Evolutionary conservation across 73 alveolate species (phyloP).

Genomic region (Paramecium biaurelia): DNA sequence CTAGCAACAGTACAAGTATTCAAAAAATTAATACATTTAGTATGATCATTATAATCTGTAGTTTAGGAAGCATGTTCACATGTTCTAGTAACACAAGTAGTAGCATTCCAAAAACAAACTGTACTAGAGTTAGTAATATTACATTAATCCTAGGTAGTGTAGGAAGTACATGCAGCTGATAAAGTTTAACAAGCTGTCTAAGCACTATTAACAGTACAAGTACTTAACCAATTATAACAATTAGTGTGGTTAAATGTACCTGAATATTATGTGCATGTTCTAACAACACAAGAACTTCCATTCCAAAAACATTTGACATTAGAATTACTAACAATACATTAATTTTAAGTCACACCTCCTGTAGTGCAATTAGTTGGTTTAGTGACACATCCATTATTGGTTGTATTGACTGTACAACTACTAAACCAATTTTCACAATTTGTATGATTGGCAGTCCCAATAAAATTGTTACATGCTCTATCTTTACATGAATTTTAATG

Average conservation of each 20-base stretch:
- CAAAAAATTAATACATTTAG: background rate
- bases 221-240: background rate
- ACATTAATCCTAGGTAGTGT: background rate
- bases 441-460: constrained; percentile 8
- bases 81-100: constrained; percentile 1
- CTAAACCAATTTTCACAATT: constrained; percentile 19
- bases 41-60: background rate
- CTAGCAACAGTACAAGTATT: constrained; percentile 27
- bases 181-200: background rate
- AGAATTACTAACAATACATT: background rate
- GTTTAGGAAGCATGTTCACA: constrained; percentile 34
- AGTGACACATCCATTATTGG: background rate
- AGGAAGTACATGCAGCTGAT: background rate
- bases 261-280: background rate
- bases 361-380: constrained; percentile 42
- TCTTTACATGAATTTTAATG: background rate
- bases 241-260: constrained; percentile 25
- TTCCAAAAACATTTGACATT: background rate
- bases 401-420: constrained; percentile 1
- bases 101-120: constrained; percentile 14
- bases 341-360: background rate
- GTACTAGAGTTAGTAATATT: background rate
- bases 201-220: constrained; percentile 30
- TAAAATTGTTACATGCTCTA: background rate
- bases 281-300: background rate